Percentiles rank a stretch among this genome's conserved stretches.
phyloP scores from a whole-genome alignment of 2,329 filamentous ascomycete genomes.

The Aspergillus puulaauensis region DNA sequence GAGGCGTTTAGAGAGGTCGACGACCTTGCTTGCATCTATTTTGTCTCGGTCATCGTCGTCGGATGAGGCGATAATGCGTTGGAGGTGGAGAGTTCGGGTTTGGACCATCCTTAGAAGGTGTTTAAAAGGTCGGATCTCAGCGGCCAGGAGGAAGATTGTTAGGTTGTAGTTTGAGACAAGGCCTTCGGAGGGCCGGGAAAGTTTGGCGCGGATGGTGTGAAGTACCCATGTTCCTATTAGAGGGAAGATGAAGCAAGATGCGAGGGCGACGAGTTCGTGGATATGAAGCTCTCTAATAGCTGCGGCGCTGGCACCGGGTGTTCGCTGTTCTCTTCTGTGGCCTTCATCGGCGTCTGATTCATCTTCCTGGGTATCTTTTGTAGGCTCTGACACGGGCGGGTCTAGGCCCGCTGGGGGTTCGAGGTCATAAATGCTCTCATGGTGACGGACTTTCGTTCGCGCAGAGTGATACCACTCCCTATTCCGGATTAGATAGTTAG shows the following conservation, averaged over 20 bases:
- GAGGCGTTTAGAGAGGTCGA: slow-evolving; percentile 64
- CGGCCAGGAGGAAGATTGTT: slow-evolving; percentile 82
- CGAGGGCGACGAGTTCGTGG: slow-evolving; percentile 73
- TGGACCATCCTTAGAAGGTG: slow-evolving; percentile 81
- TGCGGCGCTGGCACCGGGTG: slow-evolving; percentile 18
- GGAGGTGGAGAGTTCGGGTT: slow-evolving; percentile 75
- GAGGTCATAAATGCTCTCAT: slow-evolving; percentile 21
- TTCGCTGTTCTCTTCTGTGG: not conserved
- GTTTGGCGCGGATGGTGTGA: slow-evolving; percentile 74
- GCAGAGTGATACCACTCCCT: slow-evolving; percentile 75
- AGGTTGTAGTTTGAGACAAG: slow-evolving; percentile 91
- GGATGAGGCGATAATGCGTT: slow-evolving; percentile 61
- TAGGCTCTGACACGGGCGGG: slow-evolving; percentile 23
- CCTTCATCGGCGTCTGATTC: not conserved
- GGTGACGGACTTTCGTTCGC: slow-evolving; percentile 58
- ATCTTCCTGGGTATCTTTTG: slow-evolving; percentile 8
- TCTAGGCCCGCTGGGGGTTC: slow-evolving; percentile 26
- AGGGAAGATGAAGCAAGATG: slow-evolving; percentile 77
- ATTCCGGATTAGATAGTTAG: slow-evolving; percentile 11
- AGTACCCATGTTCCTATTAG: slow-evolving; percentile 78
- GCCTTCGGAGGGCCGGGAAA: slow-evolving; percentile 80
- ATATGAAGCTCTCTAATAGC: slow-evolving; percentile 65
- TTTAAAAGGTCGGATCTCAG: slow-evolving; percentile 78
- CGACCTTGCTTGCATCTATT: slow-evolving; percentile 37
- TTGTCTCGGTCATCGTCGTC: slow-evolving; percentile 38